Evolutionary conservation across 768 basidiomycete species (phyloP), one percentile per base, ranked within the genome.

Genomic region (Rhizopogon vesiculosus): DNA sequence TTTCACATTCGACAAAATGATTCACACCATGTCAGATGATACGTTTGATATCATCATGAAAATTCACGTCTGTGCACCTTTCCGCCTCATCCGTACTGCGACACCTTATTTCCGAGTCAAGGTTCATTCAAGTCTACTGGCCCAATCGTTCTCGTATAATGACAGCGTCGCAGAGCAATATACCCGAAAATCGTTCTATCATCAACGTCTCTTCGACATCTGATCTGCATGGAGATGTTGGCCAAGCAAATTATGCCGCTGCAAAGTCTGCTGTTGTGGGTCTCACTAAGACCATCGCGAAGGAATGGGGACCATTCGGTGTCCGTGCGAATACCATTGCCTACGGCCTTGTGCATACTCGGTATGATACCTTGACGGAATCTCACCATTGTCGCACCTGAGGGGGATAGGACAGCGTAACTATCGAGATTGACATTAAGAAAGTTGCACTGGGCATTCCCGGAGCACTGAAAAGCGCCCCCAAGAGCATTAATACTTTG

Each of bases 201-300:
- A 77, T 89, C 61, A 93, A 92, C 66, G 85, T 93, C 42, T 91
- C 90, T 29, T 91, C 89, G 0, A 86, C 81, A 3, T 80, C 83
- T n/a, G 91, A 91, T 46, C 77, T 93, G 29, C 91, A 93, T 68
- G 91, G 91, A 18, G 92, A 90, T 68, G 86, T 92, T 51, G 92
- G 91, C 4, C 91, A 93, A 69, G 84, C 77, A 15, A 92, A 92
- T 72, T 91, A 90, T 62, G 83, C 90, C 19, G 80, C 89, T 1
- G 90, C 87, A 57, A 92, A 91, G 65, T 74, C 89, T 12, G 91
- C 86, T 7, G 83, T 93, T 41, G 63, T 86, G 55, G 91, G 91
- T 13, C 73, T 93, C 51, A 89, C 90, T 41, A 93, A 92, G 76
- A 93, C 91, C 41, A 84, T 90, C 60, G 84, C 85, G 46, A 93